Percentiles rank a stretch among this genome's conserved stretches.
Conservation (phyloP, 352 stramenopile genomes). For the Phytopythium kandeliae region DNA sequence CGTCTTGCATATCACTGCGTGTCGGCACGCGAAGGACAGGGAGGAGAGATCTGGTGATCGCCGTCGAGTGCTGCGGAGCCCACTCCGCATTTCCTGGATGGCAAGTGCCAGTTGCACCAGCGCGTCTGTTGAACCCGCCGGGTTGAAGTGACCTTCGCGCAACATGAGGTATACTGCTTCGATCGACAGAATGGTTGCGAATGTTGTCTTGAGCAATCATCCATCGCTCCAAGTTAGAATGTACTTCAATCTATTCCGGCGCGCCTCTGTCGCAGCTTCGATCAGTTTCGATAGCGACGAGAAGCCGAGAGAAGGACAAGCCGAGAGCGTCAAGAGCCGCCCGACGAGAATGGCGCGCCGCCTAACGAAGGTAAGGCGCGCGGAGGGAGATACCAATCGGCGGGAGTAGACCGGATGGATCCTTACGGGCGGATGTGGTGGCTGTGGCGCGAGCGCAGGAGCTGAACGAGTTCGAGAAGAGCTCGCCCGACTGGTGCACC, state of each 20-base stretch:
- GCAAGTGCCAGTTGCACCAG: background rate
- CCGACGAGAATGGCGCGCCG: conserved; percentile 53
- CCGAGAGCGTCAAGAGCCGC: background rate
- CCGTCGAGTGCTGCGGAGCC: background rate
- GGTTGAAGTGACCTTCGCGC: conserved; percentile 1
- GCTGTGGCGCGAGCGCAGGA: conserved; percentile 33
- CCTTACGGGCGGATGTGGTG: background rate
- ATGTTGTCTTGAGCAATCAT: too few relatives aligned
- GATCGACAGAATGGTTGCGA: too few relatives aligned
- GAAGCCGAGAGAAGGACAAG: conserved; percentile 5
- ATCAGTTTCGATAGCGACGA: conserved; percentile 16
- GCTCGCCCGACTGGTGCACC: conserved; percentile 87
- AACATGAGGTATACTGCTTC: too few relatives aligned
- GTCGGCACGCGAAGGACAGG: background rate
- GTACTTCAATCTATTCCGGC: too few relatives aligned
- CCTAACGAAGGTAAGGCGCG: conserved; percentile 62
- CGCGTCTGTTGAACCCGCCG: background rate
- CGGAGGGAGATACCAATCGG: background rate
- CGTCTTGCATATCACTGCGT: conserved; percentile 5
- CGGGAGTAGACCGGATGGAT: too few relatives aligned
- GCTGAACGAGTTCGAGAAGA: conserved; percentile 85
- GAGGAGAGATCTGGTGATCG: background rate
- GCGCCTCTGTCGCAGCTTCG: background rate
- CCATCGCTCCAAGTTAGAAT: too few relatives aligned
- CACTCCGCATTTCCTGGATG: background rate